Conservation (phyloP, 2,329 filamentous ascomycete species). For the Ceratocystiopsis minuta region DNA sequence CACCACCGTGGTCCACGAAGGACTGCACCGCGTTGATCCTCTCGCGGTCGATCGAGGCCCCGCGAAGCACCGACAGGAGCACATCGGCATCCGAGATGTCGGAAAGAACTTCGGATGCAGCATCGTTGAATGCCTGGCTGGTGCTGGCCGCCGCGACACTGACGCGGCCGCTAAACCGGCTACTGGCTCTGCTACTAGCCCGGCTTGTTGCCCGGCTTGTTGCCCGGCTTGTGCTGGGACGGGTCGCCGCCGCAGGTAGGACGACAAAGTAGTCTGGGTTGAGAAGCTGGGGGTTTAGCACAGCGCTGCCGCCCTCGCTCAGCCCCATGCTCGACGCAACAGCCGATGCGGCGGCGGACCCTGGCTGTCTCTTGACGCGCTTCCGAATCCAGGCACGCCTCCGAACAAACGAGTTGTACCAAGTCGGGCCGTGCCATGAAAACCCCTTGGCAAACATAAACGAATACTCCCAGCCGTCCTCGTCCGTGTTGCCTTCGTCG, state of each 20-base stretch:
- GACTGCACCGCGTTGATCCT: slow-evolving; percentile 66
- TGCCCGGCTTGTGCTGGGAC: slow-evolving; percentile 21
- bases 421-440: slow-evolving; percentile 76
- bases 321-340: slow-evolving; percentile 2
- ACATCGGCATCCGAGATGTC: slow-evolving; percentile 45
- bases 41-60: slow-evolving; percentile 66
- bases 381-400: slow-evolving; percentile 75
- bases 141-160: slow-evolving; percentile 20
- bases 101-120: slow-evolving; percentile 11
- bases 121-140: slow-evolving; percentile 43
- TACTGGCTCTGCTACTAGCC: slow-evolving; percentile 12
- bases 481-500: slow-evolving; percentile 53
- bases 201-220: slow-evolving; percentile 13
- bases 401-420: slow-evolving; percentile 92
- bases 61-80: slow-evolving; percentile 50
- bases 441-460: slow-evolving; percentile 62
- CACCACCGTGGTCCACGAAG: slow-evolving; percentile 60
- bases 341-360: neutral
- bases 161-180: slow-evolving; percentile 10
- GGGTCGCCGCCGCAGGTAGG: slow-evolving; percentile 31
- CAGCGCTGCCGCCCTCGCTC: slow-evolving; percentile 17
- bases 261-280: slow-evolving; percentile 69
- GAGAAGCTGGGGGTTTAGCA: slow-evolving; percentile 42
- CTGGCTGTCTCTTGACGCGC: slow-evolving; percentile 37
- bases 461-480: slow-evolving; percentile 92